phyloP scores from a whole-genome alignment of 352 stramenopile species.

The Phytophthora aleatoria region DNA sequence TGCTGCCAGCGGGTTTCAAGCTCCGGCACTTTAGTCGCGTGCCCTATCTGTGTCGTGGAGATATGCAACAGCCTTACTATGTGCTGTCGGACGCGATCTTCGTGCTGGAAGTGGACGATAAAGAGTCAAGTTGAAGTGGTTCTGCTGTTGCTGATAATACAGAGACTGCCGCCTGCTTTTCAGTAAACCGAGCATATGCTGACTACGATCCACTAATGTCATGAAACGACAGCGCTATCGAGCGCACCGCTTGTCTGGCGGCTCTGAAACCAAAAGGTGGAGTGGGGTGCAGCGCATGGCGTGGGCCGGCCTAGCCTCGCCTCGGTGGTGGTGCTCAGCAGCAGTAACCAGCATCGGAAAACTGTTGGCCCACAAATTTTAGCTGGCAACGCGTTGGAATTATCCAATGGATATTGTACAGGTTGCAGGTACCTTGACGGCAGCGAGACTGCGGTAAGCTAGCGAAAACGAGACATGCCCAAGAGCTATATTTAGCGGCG shows the following conservation, averaged over 20 bases:
- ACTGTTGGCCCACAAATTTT: not conserved
- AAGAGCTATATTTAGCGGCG: conserved; percentile 12
- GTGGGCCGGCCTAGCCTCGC: not conserved
- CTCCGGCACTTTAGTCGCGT: conserved; percentile 81
- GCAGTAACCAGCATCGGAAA: not conserved
- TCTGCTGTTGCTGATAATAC: conserved; percentile 15
- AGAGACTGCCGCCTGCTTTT: conserved; percentile 20
- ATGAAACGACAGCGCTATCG: conserved; percentile 15
- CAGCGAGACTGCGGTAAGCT: not conserved
- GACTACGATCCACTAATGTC: conserved; percentile 6
- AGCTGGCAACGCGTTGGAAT: not conserved
- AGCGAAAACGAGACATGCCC: conserved; percentile 18
- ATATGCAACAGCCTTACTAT: conserved; percentile 83
- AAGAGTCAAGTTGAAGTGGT: conserved; percentile 23
- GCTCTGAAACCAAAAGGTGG: conserved; percentile 18
- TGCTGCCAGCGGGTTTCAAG: conserved; percentile 74
- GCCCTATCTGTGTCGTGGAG: conserved; percentile 81
- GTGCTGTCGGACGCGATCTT: conserved; percentile 88
- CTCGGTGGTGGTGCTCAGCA: not conserved
- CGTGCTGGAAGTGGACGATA: conserved; percentile 64
- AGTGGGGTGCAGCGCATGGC: not conserved
- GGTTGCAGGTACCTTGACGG: no score
- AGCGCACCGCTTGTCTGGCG: not conserved
- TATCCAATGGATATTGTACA: no score
- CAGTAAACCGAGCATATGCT: conserved; percentile 21